Base-by-base conservation (phyloP, 805 yeast species). In the Nakazawaea anatomiae region DNA sequence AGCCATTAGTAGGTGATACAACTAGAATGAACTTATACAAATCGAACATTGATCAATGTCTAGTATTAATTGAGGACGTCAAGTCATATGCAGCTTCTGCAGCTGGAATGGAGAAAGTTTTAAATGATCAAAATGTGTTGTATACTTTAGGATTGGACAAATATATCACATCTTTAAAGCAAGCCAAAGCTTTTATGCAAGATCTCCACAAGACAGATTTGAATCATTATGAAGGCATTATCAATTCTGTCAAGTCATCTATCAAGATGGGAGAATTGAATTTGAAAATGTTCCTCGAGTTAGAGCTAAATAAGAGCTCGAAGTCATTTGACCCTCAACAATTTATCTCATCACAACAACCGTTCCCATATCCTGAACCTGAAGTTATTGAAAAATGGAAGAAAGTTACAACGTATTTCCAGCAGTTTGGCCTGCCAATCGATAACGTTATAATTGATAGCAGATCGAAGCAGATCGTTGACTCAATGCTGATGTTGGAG, bases 1-100 rank as follows among this genome's bases (percentile, higher is more conserved):
- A 80, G 46, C 97, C 97, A 0, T 79, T 89, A 44, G 73, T 87
- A 39, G 73, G 76, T 6, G 80, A 81, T 52, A 85, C 87, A 46
- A 80, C 79, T 55, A 70, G 73, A 50, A 64, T 85, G 51, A 79
- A 79, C 39, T 64, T 73, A 1, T 75, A 80, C 55, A 83, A 82
- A 57, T 63, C 68, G 40, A 84, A 83, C 55, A 77, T 84, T 45
- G 83, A 80, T 46, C 72, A 75, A 32, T 79, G 84, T 3, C 63
- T 81, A 48, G 65, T 66, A 38, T 66, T 80, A 1, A 71, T 75
- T 27, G 71, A 76, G 49, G 65, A 76, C 57, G 69, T 74, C 55
- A 69, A 83, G 68, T 71, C 62, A 27, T 76, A 74, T 55, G 82
- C 87, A 0, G 69, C 67, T 47, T 57, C 58, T 28, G 73, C 77